Evolutionary conservation across 805 yeast genomes (phyloP).

Genomic region (Jamesozyma piceae): DNA sequence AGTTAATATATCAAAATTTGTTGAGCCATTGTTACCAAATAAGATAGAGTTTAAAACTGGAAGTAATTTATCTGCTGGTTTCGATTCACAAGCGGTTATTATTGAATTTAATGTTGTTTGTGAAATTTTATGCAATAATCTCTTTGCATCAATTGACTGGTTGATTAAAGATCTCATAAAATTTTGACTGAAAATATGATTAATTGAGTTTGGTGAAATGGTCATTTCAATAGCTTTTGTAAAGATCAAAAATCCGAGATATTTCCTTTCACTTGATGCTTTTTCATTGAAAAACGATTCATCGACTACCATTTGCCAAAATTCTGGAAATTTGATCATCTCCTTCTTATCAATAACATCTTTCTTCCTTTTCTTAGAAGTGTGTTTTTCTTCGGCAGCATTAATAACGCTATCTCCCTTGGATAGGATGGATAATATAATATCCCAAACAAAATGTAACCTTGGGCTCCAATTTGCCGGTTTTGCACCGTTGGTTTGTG

Average conservation of each 20-base stretch:
- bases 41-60: slow-evolving; percentile 32
- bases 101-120: slow-evolving; percentile 40
- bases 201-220: slow-evolving; percentile 12
- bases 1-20: slow-evolving; percentile 69
- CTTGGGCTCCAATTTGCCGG: slow-evolving; percentile 67
- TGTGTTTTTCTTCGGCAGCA: slow-evolving; percentile 10
- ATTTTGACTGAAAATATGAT: slow-evolving; percentile 47
- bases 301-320: slow-evolving; percentile 75
- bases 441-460: slow-evolving; percentile 68
- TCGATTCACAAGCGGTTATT: slow-evolving; percentile 30
- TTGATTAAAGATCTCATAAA: slow-evolving; percentile 64
- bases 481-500: slow-evolving; percentile 28
- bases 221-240: slow-evolving; percentile 35
- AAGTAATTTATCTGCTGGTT: slow-evolving; percentile 29
- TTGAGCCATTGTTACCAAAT: slow-evolving; percentile 41
- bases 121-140: slow-evolving; percentile 62
- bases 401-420: background rate
- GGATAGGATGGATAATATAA: slow-evolving; percentile 33
- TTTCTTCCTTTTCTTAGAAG: slow-evolving; percentile 36
- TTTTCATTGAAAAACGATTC: slow-evolving; percentile 67
- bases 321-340: slow-evolving; percentile 43
- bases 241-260: slow-evolving; percentile 74
- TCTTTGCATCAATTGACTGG: slow-evolving; percentile 58
- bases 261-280: slow-evolving; percentile 79
- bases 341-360: slow-evolving; percentile 18